These are phyloP conservation scores for Rhinocladiella similis DNA, from an alignment of 2,329 filamentous ascomycete genomes.

Conservation along the genomic window DNA sequence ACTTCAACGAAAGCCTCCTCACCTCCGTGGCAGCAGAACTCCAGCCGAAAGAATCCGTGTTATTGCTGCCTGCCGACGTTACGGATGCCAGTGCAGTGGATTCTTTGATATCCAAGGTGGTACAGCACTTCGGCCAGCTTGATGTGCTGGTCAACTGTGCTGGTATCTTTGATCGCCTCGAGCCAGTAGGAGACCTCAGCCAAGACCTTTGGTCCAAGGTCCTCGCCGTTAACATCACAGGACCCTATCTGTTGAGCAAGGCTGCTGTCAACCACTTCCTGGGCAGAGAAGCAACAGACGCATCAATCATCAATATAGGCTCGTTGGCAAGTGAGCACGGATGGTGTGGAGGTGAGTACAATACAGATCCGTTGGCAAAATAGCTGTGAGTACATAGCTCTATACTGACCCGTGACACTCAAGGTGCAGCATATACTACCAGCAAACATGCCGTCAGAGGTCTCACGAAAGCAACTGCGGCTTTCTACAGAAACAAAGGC, in stretches of 20 bases:
- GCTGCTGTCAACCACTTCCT: constrained; percentile 52
- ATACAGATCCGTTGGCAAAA: too few species aligned
- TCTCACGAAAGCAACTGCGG: constrained; percentile 59
- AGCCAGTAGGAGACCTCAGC: constrained; percentile 51
- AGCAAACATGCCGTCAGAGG: constrained; percentile 56
- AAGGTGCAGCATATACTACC: constrained; percentile 53
- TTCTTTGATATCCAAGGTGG: background rate
- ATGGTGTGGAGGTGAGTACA: constrained; percentile 37
- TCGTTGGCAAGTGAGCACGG: constrained; percentile 50
- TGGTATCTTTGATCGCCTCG: constrained; percentile 58
- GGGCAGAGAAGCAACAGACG: constrained; percentile 36
- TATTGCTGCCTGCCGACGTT: background rate
- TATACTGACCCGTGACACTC: constrained; percentile 12
- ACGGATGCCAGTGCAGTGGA: background rate
- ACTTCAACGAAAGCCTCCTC: constrained; percentile 34
- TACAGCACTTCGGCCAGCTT: constrained; percentile 43
- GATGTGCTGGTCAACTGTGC: constrained; percentile 63
- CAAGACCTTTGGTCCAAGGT: constrained; percentile 54
- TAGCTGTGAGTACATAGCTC: too few species aligned
- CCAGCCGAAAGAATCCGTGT: background rate
- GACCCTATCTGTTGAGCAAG: constrained; percentile 54
- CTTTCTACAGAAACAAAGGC: constrained; percentile 55
- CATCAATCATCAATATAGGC: constrained; percentile 55
- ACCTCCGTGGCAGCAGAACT: background rate
- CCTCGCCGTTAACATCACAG: constrained; percentile 58